These are phyloP conservation scores for Chalaropsis thielavioides DNA, from an alignment of 2,329 filamentous ascomycete species.

Conservation along the genomic window DNA sequence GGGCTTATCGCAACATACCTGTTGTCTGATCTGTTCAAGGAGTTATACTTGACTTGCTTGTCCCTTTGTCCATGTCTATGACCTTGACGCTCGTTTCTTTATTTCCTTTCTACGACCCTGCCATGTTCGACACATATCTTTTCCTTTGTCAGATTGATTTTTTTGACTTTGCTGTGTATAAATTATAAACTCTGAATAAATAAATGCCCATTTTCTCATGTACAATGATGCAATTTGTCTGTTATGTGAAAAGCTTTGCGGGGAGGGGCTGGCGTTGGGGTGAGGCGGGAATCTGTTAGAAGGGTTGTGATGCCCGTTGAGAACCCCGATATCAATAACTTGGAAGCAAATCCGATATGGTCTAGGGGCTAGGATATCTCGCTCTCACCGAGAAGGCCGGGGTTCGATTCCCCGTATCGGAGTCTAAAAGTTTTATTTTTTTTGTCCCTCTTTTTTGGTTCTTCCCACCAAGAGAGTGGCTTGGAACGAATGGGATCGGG, in stretches of 20 bases:
- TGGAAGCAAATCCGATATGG: conserved; percentile 15
- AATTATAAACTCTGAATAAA: neutral
- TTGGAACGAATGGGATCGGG: too few species aligned
- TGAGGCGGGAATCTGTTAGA: neutral
- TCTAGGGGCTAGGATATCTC: conserved; percentile 19
- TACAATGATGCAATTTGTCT: neutral
- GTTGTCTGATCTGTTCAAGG: neutral
- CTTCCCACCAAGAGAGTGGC: neutral
- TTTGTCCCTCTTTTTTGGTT: neutral
- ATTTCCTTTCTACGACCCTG: conserved; percentile 11
- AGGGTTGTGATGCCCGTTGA: neutral
- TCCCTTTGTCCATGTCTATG: conserved; percentile 16
- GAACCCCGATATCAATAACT: neutral
- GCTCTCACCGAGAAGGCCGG: conserved; percentile 20
- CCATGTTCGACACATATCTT: conserved; percentile 1
- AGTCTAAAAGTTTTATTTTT: neutral
- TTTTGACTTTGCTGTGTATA: neutral
- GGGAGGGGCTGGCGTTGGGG: too few species aligned
- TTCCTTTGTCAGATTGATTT: conserved; percentile 7
- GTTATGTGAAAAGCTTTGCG: neutral
- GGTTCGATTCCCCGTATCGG: conserved; percentile 21
- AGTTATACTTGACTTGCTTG: conserved; percentile 16
- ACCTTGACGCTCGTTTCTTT: conserved; percentile 11
- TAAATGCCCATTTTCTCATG: neutral
- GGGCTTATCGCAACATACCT: neutral